Evolutionary conservation across 2,329 filamentous ascomycete species (phyloP), one percentile per base, ranked within the genome.

Genomic region (Hymenoscyphus fraxineus): DNA sequence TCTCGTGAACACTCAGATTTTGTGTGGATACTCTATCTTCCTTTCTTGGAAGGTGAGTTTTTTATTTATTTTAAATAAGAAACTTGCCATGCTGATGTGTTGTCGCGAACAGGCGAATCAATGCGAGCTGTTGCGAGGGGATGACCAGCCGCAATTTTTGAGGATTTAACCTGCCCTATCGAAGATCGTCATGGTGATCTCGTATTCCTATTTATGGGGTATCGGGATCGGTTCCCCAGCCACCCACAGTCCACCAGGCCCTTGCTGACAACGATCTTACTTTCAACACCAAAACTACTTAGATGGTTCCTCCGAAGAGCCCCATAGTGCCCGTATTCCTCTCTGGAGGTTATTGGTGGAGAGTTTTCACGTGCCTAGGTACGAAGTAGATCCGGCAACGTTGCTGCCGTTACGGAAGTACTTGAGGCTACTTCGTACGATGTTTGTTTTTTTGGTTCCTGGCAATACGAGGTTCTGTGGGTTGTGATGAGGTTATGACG

Each of bases 141-240:
- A 54, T 54, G 47, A 54, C 47, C 47, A 22, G 27, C 27, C 27
- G 27, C 47, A 5, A 12, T 54, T 54, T 27, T 27, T n/a, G 41
- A n/a, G 40, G 16, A 41, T 5, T 16, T 47, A 22, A 19, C 19
- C 9, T 54, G 47, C 47, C 47, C 22, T 54, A 54, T 7, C 47
- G 19, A 27, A 54, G 47, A 54, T 54, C 19, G 47, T 22, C 47
- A 51, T 27, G 27, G 27, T 27, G 27, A 27, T 19, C 47, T 54
- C 47, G 47, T 54, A 54, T 54, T 51, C 44, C 44, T 51, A 51
- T n/a, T n/a, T 51, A 51, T 54, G 47, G 47, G 44, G 10, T 27
- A 54, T n/a, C 47, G 47, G 47, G 19, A 13, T 54, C 22, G 22
- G 22, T 54, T 54, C 47, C 47, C 19, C 19, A 54, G 47, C 47